Evolutionary conservation across 2,329 filamentous ascomycete species (phyloP).

Genomic region (Xylariaceae sp.): DNA sequence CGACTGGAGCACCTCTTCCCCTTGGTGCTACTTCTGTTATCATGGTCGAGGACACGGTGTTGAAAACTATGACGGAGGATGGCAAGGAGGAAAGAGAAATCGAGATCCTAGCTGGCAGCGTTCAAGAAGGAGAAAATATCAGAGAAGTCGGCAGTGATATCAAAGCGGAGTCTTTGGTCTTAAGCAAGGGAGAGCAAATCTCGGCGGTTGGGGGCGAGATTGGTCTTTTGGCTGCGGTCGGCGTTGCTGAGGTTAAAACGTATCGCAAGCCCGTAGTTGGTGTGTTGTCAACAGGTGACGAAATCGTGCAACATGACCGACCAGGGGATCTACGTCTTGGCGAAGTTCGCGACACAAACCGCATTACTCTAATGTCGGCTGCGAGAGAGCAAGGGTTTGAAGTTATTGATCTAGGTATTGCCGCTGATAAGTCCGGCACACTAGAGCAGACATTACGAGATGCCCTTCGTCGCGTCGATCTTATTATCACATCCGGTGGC

Average conservation of each 20-base stretch:
- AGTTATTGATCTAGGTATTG: constrained; percentile 85
- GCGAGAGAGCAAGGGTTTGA: constrained; percentile 76
- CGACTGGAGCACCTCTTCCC: constrained; percentile 90
- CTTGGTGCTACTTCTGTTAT: constrained; percentile 88
- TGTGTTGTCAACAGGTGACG: constrained; percentile 91
- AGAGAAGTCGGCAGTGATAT: constrained; percentile 92
- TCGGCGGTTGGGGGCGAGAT: constrained; percentile 89
- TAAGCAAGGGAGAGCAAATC: constrained; percentile 80
- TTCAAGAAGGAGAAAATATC: constrained; percentile 83
- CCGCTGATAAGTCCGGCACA: constrained; percentile 71
- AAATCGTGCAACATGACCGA: constrained; percentile 79
- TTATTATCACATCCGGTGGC: constrained; percentile 90
- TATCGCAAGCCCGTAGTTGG: constrained; percentile 82
- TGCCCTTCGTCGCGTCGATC: constrained; percentile 75
- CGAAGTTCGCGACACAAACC: constrained; percentile 92
- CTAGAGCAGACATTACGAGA: constrained; percentile 79
- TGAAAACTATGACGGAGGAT: constrained; percentile 78
- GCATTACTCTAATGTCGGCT: constrained; percentile 83
- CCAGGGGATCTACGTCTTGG: constrained; percentile 70
- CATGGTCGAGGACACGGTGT: constrained; percentile 92
- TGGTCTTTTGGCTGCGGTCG: constrained; percentile 85
- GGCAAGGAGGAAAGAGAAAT: constrained; percentile 85
- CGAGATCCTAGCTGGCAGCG: constrained; percentile 79
- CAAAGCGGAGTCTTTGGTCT: constrained; percentile 68
- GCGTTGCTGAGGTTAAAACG: constrained; percentile 71